phyloP scores from a whole-genome alignment of 306 rosid species.

The Acacia melanoxylon region DNA sequence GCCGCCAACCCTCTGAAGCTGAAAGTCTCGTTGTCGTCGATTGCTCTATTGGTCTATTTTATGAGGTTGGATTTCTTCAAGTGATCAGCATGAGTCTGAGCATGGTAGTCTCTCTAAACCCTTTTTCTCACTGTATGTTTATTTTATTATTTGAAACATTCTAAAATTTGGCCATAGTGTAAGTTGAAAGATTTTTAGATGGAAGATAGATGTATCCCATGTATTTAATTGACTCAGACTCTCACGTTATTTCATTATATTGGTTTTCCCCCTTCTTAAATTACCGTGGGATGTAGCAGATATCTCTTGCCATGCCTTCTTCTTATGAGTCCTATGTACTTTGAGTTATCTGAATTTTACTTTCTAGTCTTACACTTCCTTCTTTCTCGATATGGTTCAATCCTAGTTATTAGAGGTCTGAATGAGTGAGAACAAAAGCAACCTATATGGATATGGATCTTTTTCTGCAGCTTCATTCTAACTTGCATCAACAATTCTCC shows the following conservation, averaged over 20 bases:
- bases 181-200: slow-evolving; percentile 16
- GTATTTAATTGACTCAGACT: slow-evolving; percentile 17
- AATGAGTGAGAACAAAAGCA: neutral
- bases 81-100: slow-evolving; percentile 57
- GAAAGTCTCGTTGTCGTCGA: too few relatives aligned
- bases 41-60: too few relatives aligned
- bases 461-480: too few relatives aligned
- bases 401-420: neutral
- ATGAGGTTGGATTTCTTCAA: too few relatives aligned
- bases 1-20: too few relatives aligned
- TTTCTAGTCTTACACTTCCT: neutral
- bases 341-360: neutral
- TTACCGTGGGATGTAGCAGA: neutral
- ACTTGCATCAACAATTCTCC: too few relatives aligned
- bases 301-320: neutral
- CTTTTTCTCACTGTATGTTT: neutral
- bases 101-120: slow-evolving; percentile 50
- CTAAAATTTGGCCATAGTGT: slow-evolving; percentile 15
- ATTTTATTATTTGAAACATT: neutral
- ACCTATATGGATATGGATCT: too few relatives aligned
- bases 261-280: slow-evolving; percentile 15
- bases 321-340: neutral
- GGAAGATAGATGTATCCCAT: slow-evolving; percentile 6
- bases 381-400: neutral
- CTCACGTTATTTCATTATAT: neutral